A percentile compares a stretch with the other conserved stretches of the same genome.
Conservation (phyloP, 352 stramenopile genomes). For the Pythium myriotylum region DNA sequence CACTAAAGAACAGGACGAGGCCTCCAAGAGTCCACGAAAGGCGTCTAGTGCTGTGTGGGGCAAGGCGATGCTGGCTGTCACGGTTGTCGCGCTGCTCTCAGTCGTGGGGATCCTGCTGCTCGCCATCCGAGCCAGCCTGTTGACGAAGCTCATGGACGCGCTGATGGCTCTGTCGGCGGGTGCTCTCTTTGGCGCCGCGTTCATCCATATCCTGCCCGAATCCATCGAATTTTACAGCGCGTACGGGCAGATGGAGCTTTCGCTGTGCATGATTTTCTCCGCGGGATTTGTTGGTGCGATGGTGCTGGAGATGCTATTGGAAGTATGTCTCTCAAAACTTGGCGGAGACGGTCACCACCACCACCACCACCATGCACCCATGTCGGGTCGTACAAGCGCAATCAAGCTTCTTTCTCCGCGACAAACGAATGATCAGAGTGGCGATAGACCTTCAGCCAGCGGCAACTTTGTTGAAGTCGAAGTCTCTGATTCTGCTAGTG, state of each 20-base stretch:
- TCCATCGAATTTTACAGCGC: conserved; percentile 59
- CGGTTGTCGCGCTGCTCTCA: conserved; percentile 41
- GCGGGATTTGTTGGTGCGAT: conserved; percentile 68
- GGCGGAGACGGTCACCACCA: conserved; percentile 30
- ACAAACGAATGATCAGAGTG: conserved; percentile 7
- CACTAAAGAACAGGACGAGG: conserved; percentile 4
- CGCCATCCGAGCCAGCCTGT: conserved; percentile 28
- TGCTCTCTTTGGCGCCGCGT: conserved; percentile 69
- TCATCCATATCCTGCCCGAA: conserved; percentile 83
- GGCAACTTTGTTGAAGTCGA: conserved; percentile 26
- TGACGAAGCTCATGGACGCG: conserved; percentile 42
- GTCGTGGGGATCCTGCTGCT: conserved; percentile 48
- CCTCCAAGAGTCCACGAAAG: conserved; percentile 22
- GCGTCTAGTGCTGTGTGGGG: conserved; percentile 34
- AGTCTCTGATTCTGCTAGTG: neutral
- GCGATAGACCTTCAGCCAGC: neutral
- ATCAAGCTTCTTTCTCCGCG: conserved; percentile 24
- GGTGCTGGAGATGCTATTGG: conserved; percentile 54
- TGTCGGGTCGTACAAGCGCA: conserved; percentile 24
- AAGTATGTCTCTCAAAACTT: conserved; percentile 41
- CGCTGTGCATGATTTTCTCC: conserved; percentile 57
- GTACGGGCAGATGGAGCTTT: conserved; percentile 62
- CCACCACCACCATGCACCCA: conserved; percentile 27
- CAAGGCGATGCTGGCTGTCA: conserved; percentile 45
- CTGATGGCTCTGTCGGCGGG: conserved; percentile 65